Evolutionary conservation across 768 basidiomycete genomes (phyloP), one percentile per base, ranked within the genome.

Genomic region (Hericium rajendrae): DNA sequence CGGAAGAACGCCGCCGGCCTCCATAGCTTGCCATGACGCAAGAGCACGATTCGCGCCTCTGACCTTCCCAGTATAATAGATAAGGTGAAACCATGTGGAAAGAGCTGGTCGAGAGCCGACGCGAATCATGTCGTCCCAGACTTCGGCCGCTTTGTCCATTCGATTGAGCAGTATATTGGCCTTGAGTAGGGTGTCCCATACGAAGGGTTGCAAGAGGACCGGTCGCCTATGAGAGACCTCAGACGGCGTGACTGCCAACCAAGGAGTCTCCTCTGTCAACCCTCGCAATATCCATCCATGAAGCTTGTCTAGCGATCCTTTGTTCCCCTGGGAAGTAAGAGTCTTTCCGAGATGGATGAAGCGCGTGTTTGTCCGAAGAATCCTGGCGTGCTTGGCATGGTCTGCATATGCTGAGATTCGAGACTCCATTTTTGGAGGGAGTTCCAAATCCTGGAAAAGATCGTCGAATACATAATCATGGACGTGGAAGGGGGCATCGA

Each of bases 81-180:
- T 71, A 48, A 91, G 75, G 15, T 83, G 80, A 10, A 80, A 88
- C 90, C 91, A 93, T 51, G 82, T 78, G 26, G 75, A 70, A 9
- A 79, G 69, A 1, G 77, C 77, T n/a, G 84, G 83, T 39, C 57
- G 68, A 39, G 86, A 67, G 1, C 76, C 76, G 20, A 76, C 70
- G 39, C 68, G 62, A 16, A 71, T 54, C 72, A 89, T 78, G 66
- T 90, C 88, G 38, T 78, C 73, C 91, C 91, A 91, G 5, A 91
- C 65, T 22, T 72, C 70, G 48, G 77, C 78, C 3, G 84, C 88
- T 20, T 84, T 69, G 53, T 86, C 83, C 46, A 73, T 72, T 32
- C 78, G 72, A 39, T 78, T 73, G 59, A 77, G 75, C 56, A 74
- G 76, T 43, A 90, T 70, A 61, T 90, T 89, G 13, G 78, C 82